Base-by-base conservation (phyloP, 1,284 basidiomycete genomes). In the Rhodofomes roseus region DNA sequence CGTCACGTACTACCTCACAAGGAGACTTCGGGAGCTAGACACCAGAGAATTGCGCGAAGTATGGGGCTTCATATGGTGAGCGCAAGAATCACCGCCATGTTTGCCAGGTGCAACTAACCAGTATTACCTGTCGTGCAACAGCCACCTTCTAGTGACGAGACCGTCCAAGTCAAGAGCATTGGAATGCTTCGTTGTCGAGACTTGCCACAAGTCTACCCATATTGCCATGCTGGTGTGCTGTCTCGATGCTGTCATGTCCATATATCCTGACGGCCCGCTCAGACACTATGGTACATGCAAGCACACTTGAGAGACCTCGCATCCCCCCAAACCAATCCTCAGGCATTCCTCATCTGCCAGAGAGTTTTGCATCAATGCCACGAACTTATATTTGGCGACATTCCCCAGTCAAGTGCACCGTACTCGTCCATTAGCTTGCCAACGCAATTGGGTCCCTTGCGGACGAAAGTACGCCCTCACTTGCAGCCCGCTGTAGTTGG, bases 201-300 rank as follows among this genome's bases (percentile, higher is more conserved):
- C 89, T 62, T 89, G 90, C 16, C 90, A 94, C 70, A 86, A 89
- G 67, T 96, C 94, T 52, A 95, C 95, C 0, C 96, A 98, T 74
- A 86, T 96, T 60, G 93, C 95, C 60, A 92, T 97, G 84, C 84
- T 95, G 67, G 95, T 96, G 72, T 74, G 94, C 86, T 14, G 8
- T 12, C 14, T 29, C 27, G 56, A 60, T 61, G 31, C 54, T 52
- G 54, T 52, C 58, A 46, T 62, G 56, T 60, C 55, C 61, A 52
- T 57, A 57, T 9, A 36, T 5, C 12, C 50, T 34, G 3, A 52
- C 31, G 14, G 18, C 16, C 36, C 4, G 9, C 18, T n/a, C 60
- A 96, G 95, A 97, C 96, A 0, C 78, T 98, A 55, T 98, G 95
- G 95, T 97, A 95, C 74, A 95, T 98, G 89, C 96, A 98, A 84